phyloP scores from a whole-genome alignment of 1,284 basidiomycete genomes.

The Cryptococcus maquisensis region DNA sequence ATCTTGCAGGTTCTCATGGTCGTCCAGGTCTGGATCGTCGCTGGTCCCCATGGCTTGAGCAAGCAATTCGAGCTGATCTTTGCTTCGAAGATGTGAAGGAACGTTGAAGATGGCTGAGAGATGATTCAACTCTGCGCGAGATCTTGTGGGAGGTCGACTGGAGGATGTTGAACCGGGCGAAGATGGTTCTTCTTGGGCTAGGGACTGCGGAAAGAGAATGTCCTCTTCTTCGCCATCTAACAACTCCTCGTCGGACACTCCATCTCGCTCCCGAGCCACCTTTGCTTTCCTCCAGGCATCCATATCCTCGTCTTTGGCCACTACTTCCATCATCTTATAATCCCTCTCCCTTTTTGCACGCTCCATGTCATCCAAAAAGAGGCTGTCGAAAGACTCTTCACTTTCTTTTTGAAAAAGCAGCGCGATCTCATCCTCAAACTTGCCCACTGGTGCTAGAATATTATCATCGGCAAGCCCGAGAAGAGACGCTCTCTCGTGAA shows the following conservation, averaged over 20 bases:
- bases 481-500: background rate
- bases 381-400: background rate
- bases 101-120: background rate
- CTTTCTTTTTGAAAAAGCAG: slow-evolving; percentile 1
- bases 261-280: background rate
- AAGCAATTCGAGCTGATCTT: background rate
- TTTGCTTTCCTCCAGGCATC: background rate
- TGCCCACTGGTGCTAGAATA: background rate
- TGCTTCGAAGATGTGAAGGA: too few species aligned
- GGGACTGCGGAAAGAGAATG: background rate
- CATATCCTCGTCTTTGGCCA: background rate
- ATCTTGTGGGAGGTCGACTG: background rate
- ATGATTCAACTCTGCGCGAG: background rate
- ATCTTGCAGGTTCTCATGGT: background rate
- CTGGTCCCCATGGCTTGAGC: background rate
- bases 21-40: background rate
- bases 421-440: slow-evolving; percentile 6
- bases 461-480: background rate
- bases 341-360: background rate
- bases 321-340: background rate
- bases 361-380: background rate
- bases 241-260: background rate
- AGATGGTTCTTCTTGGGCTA: background rate
- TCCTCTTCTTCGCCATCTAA: background rate
- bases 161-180: background rate